Base-by-base conservation (phyloP, 2,329 filamentous ascomycete genomes). In the Verticillium isaacii region DNA sequence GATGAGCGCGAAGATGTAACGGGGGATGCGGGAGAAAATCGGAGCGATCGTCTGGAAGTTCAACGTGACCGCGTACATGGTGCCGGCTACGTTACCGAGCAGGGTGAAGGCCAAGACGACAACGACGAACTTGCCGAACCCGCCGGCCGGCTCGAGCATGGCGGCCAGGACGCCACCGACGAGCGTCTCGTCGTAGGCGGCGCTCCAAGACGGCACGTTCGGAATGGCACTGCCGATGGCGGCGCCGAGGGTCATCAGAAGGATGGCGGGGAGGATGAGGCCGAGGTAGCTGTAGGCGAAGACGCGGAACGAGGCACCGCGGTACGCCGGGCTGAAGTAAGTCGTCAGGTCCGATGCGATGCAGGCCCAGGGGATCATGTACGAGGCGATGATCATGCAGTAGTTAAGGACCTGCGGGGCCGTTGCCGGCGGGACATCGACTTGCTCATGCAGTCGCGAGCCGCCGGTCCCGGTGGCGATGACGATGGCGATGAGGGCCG, bases 1-100 rank as follows among this genome's bases (percentile, higher is more conserved):
- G 61, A 86, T 71, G 56, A 89, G 68, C 39, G 84, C 79, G 67
- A 86, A 88, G 59, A 85, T 67, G 64, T 83, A 80, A 5, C 86
- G 83, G 5, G 83, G 86, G 2, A 88, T 76, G 54, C 78, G 77
- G 61, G 82, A 76, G 34, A 88, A 78, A 63, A 78, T 79, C 0
- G 86, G 85, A 5, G 85, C 71, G 23, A 89, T 73, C 66, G 86
- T 85, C 72, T 89, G 86, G 71, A 88, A 85, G 76, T 88, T 88
- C 65, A 89, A 78, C 3, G 85, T 85, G 66, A 88, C 80, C 67
- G 83, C 82, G 75, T 89, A 89, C 73, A 85, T 82, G 17, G 83
- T 85, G 17, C 81, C 83, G 1, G 82, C 77, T 12, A 86, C 77
- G 71, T 88, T 88, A 32, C 85, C 86, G 12, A 89, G 73, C 55